Percentiles rank a stretch among this genome's conserved stretches.
phyloP scores from a whole-genome alignment of 129 eudicot genomes.

The Tagetes erecta region DNA sequence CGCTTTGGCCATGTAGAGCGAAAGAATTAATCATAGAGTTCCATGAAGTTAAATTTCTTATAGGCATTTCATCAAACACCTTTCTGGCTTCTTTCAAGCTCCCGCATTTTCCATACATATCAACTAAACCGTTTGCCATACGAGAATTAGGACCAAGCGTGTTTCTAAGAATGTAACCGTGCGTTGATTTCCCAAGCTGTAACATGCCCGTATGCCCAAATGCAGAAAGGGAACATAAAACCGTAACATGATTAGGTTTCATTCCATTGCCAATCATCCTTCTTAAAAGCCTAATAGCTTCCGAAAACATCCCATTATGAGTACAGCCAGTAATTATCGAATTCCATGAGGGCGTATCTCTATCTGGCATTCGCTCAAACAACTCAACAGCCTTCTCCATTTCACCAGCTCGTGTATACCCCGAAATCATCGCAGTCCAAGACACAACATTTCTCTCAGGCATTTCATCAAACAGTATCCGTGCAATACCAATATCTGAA shows the following conservation, averaged over 20 bases:
- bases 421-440: constrained; percentile 87
- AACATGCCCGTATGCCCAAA: constrained; percentile 74
- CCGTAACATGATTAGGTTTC: constrained; percentile 67
- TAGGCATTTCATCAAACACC: constrained; percentile 44
- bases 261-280: constrained; percentile 47
- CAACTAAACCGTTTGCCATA: constrained; percentile 56
- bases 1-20: constrained; percentile 61
- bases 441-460: constrained; percentile 74
- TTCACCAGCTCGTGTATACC: constrained; percentile 70
- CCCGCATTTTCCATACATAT: constrained; percentile 90
- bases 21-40: constrained; percentile 67
- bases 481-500: constrained; percentile 48
- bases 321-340: constrained; percentile 65
- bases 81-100: constrained; percentile 57
- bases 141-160: constrained; percentile 43
- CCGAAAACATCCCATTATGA: constrained; percentile 69
- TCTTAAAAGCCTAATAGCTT: constrained; percentile 54
- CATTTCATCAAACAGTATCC: constrained; percentile 83
- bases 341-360: constrained; percentile 73
- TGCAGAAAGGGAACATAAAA: constrained; percentile 58
- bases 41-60: constrained; percentile 62
- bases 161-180: constrained; percentile 51
- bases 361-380: constrained; percentile 73
- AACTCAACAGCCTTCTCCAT: constrained; percentile 63
- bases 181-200: constrained; percentile 72